Base-by-base conservation (phyloP, 2,329 filamentous ascomycete species). In the Geosmithia morbida region DNA sequence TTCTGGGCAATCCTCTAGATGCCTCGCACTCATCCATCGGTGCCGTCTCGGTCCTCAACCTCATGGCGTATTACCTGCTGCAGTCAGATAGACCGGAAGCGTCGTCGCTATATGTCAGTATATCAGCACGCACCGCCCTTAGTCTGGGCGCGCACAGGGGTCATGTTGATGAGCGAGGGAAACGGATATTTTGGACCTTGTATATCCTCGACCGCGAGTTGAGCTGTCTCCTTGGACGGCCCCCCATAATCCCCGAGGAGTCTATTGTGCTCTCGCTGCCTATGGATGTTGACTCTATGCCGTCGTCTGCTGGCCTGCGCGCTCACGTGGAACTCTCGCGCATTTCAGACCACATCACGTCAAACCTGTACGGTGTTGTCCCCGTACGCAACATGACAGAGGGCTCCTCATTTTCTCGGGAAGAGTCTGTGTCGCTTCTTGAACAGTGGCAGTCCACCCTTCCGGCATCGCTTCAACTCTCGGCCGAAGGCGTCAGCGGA, bases 131-230 rank as follows among this genome's bases (percentile, higher is more conserved):
- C 41, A 65, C 72, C 30, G 66, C 66, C 43, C 63, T 72, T 44
- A 67, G 68, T 59, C 66, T 69, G 33, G 72, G 72, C n/a, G 61
- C 69, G 1, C 67, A 74, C 51, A 58, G 64, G 14, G 68, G 67
- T 3, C 64, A 42, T 22, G 57, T 63, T 2, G 63, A 70, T 41
- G 70, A 74, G 52, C 55, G 56, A 19, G 65, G 63, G 1, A 72
- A 68, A 51, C 59, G 71, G 37, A 60, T 69, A 6, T 74, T 75
- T 48, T 75, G 71, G 71, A 74, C 70, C 0, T 59, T 74, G 2
- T 74, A 72, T 48, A 62, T 70, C n/a, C 55, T 75, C 14, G 70
- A 74, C 51, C 62, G 70, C 43, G 73, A 60, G 57, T 51, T 74
- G 41, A 68, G 70, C 50, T 72, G 68, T 48, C 57, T 74, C 4